Base-by-base conservation (phyloP, 805 yeast species). In the Spathaspora gorwiae region DNA sequence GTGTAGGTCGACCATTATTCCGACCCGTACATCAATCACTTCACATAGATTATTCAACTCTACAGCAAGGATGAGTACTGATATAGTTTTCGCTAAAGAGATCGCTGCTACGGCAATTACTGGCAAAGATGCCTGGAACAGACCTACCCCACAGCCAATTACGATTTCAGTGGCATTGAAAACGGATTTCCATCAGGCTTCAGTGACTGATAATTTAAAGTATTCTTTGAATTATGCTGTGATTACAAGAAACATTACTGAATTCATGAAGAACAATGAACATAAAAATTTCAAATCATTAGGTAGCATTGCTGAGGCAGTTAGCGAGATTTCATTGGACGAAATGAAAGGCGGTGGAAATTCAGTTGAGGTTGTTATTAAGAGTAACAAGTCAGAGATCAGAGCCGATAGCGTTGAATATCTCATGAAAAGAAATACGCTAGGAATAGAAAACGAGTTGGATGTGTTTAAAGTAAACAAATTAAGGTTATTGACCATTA, bases 141-240 rank as follows among this genome's bases (percentile, higher is more conserved):
- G 84, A 45, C 76, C 79, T 4, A 75, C 74, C 7, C 75, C 83
- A 2, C 95, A 87, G 55, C 88, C 89, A 3, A 72, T 87, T 24
- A 57, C 67, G 2, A 69, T 87, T 6, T 76, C 85, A 9, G 72
- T 87, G 26, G 70, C 73, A 37, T 74, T 87, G 49, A 67, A 68
- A 31, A 86, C 96, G 0, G 80, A 82, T 54, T 84, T 90, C 55
- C 70, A 76, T 24, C 69, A 76, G 45, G 90, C 96, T n/a, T 81
- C 92, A n/a, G 64, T 66, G 10, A 79, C 83, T 0, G 98, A 92
- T 64, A 92, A 90, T 57, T 72, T 92, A 54, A 78, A 80, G 47
- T 80, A 85, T 56, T 85, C 97, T 5, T 76, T 92, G 51, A 92
- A 92, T 64, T 92, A 92, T 63, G 97, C 96, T 2, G 90, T 82